Conservation (phyloP, 305 asterid species). For the Euphrasia arctica region DNA sequence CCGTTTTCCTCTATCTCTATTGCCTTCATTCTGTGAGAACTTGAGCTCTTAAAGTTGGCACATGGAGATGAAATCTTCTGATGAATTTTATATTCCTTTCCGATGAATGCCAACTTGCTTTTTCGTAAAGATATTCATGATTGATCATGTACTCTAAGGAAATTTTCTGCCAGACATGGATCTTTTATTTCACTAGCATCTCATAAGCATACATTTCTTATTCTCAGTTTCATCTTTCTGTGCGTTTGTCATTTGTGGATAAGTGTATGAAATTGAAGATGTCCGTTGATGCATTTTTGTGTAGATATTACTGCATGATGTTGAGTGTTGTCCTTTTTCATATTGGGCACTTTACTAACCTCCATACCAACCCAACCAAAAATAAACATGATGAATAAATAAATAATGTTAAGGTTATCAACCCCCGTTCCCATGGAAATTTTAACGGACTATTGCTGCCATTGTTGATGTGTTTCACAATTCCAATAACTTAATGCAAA, state of each 20-base stretch:
- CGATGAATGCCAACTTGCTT: slow-evolving; percentile 13
- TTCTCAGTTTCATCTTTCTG: not conserved
- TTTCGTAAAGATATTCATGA: slow-evolving; percentile 2
- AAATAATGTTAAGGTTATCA: slow-evolving; percentile 8
- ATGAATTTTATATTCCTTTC: slow-evolving; percentile 17
- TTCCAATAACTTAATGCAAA: not conserved
- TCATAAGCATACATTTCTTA: slow-evolving; percentile 1
- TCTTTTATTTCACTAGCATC: slow-evolving; percentile 19
- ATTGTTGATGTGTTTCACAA: not conserved
- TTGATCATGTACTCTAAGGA: slow-evolving; percentile 15
- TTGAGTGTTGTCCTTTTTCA: slow-evolving; percentile 8
- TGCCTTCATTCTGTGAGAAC: slow-evolving; percentile 3
- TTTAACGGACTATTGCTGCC: not conserved
- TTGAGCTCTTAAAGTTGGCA: slow-evolving; percentile 19
- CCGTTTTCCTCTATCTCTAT: slow-evolving; percentile 25
- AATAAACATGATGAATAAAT: not conserved
- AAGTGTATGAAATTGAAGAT: not conserved
- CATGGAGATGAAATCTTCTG: slow-evolving; percentile 10
- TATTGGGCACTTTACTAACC: not conserved
- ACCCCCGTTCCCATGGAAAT: not conserved
- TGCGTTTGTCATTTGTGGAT: not conserved
- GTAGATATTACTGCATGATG: slow-evolving; percentile 4
- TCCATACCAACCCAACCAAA: not conserved
- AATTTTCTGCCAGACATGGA: slow-evolving; percentile 10
- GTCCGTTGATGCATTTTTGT: slow-evolving; percentile 14